phyloP scores from a whole-genome alignment of 805 yeast genomes.

The Tetrapisispora namnaoensis region DNA sequence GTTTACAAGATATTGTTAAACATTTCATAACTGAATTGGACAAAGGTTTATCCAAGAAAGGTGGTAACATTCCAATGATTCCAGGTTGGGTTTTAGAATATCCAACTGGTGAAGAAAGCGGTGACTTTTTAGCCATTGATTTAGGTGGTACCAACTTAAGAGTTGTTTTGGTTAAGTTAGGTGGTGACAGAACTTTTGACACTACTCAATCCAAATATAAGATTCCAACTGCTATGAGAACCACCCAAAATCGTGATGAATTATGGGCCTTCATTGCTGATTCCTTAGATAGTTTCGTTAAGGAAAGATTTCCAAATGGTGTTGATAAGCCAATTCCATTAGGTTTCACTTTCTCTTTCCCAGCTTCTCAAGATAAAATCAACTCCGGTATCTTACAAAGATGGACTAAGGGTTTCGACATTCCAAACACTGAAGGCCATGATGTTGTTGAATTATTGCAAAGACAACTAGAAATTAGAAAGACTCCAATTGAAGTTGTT shows the following conservation, averaged over 20 bases:
- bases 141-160: slow-evolving; percentile 96
- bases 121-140: slow-evolving; percentile 86
- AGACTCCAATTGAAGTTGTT: slow-evolving; percentile 75
- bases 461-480: slow-evolving; percentile 50
- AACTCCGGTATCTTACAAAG: slow-evolving; percentile 81
- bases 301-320: slow-evolving; percentile 61
- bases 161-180: slow-evolving; percentile 76
- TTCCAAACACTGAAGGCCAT: slow-evolving; percentile 84
- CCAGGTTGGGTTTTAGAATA: slow-evolving; percentile 93
- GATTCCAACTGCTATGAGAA: slow-evolving; percentile 68
- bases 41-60: slow-evolving; percentile 64
- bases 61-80: slow-evolving; percentile 92
- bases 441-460: slow-evolving; percentile 91
- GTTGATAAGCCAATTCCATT: slow-evolving; percentile 53
- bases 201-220: slow-evolving; percentile 79
- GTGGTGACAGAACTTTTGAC: slow-evolving; percentile 78
- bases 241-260: slow-evolving; percentile 57
- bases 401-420: slow-evolving; percentile 98
- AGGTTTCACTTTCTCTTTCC: slow-evolving; percentile 94
- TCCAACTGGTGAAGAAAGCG: slow-evolving; percentile 88
- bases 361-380: slow-evolving; percentile 74
- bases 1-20: slow-evolving; percentile 54
- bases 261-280: slow-evolving; percentile 83
- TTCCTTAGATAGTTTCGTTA: slow-evolving; percentile 61
- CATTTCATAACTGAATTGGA: slow-evolving; percentile 74